A percentile compares a stretch with the other conserved stretches of the same genome.
Evolutionary conservation across 345 rosid species (phyloP).

Genomic region (Citrus maxima): DNA sequence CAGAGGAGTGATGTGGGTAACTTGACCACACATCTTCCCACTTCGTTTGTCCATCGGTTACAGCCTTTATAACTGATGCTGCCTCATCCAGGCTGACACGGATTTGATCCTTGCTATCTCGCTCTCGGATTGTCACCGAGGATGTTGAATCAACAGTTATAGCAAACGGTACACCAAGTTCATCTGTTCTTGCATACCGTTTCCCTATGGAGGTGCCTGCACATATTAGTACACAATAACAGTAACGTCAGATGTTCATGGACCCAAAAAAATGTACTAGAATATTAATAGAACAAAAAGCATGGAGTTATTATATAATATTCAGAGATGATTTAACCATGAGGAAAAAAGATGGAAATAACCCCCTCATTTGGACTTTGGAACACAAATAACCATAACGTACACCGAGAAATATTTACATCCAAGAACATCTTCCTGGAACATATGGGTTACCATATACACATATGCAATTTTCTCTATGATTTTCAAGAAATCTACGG

Average conservation of each 20-base stretch:
- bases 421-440: neutral
- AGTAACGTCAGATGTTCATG: neutral
- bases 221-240: neutral
- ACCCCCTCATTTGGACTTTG: neutral
- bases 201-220: conserved; percentile 94
- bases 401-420: no score
- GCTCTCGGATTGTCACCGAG: conserved; percentile 13
- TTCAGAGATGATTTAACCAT: no score
- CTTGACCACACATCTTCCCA: conserved; percentile 77
- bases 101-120: conserved; percentile 68
- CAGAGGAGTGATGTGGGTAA: conserved; percentile 69
- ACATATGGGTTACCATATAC: no score
- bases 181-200: conserved; percentile 93
- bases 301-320: no score
- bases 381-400: neutral
- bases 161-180: conserved; percentile 95
- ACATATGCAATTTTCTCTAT: neutral
- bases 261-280: neutral
- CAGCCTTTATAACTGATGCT: conserved; percentile 59
- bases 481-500: neutral
- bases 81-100: conserved; percentile 66
- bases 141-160: conserved; percentile 71
- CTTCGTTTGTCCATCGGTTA: conserved; percentile 60
- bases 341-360: neutral
- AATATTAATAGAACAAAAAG: no score